Conservation (phyloP, 371 early-diverging fungal genomes). For the Mucor circinelloides region DNA sequence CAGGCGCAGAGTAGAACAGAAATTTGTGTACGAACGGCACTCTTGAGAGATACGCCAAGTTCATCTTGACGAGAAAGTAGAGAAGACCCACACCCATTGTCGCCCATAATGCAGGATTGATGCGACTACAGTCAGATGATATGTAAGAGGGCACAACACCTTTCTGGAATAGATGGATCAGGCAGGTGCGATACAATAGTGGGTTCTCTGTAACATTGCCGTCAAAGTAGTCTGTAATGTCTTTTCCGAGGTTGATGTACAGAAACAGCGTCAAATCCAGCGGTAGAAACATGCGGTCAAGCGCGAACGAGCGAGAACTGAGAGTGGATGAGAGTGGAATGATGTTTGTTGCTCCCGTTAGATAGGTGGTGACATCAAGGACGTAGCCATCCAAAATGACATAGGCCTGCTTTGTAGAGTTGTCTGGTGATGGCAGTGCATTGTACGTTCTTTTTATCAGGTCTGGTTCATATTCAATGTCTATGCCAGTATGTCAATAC, state of each 20-base stretch:
- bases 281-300: conserved; percentile 49
- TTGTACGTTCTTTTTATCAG: conserved; percentile 23
- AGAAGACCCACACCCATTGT: conserved; percentile 45
- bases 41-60: conserved; percentile 43
- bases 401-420: conserved; percentile 33
- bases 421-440: conserved; percentile 24
- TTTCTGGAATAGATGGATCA: conserved; percentile 36
- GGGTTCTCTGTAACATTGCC: conserved; percentile 31
- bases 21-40: conserved; percentile 36
- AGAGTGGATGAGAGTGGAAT: conserved; percentile 33
- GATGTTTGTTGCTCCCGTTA: conserved; percentile 37
- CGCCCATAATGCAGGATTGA: conserved; percentile 54
- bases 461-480: conserved; percentile 32
- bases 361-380: conserved; percentile 45
- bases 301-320: conserved; percentile 42
- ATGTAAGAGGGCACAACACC: conserved; percentile 32
- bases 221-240: conserved; percentile 41
- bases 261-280: conserved; percentile 41
- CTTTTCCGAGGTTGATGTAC: conserved; percentile 45
- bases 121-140: conserved; percentile 31
- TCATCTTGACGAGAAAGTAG: conserved; percentile 48
- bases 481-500: conserved; percentile 15
- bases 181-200: conserved; percentile 30
- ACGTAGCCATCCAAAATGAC: conserved; percentile 45
- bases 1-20: conserved; percentile 31